Conservation (phyloP, 768 basidiomycete genomes). For the Leccinellum albellum region DNA sequence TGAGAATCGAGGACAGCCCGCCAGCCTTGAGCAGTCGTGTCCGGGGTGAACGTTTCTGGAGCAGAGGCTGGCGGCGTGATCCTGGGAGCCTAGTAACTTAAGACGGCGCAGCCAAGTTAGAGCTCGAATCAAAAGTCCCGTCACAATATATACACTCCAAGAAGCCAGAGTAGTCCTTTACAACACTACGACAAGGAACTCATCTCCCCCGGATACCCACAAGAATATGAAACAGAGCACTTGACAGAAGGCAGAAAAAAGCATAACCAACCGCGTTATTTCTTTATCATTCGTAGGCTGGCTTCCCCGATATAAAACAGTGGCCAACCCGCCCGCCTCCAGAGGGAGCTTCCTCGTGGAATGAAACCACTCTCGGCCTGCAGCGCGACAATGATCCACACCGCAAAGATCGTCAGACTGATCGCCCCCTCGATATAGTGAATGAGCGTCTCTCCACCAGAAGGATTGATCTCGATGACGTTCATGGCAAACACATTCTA, state of each 20-base stretch:
- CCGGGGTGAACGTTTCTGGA: no score
- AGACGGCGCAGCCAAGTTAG: no score
- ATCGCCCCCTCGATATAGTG: slow-evolving; percentile 42
- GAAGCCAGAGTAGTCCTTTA: neutral
- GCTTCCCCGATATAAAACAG: slow-evolving; percentile 1
- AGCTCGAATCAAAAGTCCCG: neutral
- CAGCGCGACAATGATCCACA: slow-evolving; percentile 56
- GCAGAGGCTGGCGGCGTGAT: no score
- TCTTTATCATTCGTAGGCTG: neutral
- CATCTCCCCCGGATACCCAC: neutral
- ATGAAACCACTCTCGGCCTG: slow-evolving; percentile 34
- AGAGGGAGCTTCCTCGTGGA: slow-evolving; percentile 6
- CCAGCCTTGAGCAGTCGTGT: neutral
- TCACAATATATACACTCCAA: neutral
- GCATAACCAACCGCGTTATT: slow-evolving; percentile 1
- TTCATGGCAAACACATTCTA: slow-evolving; percentile 60
- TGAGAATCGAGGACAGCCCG: neutral
- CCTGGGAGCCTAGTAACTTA: no score
- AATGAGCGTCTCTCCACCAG: slow-evolving; percentile 25
- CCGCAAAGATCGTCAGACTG: slow-evolving; percentile 44
- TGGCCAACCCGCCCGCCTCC: slow-evolving; percentile 24
- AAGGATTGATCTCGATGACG: slow-evolving; percentile 38
- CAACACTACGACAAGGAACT: neutral
- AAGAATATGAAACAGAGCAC: neutral
- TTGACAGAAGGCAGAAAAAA: neutral